Base-by-base conservation (phyloP, 768 basidiomycete species). In the Termitomyces sp. region DNA sequence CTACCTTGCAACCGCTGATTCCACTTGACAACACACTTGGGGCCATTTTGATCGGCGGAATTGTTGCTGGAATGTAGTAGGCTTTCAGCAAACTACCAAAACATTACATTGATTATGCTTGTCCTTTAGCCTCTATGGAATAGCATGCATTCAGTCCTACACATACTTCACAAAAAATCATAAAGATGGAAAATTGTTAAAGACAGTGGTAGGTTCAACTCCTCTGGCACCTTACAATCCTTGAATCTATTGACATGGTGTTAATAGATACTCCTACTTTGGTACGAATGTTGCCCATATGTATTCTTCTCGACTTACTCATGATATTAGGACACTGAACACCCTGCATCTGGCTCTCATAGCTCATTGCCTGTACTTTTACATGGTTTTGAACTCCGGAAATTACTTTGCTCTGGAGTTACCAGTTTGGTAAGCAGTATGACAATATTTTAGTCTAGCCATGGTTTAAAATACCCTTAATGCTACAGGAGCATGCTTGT, bases 61-160 rank as follows among this genome's bases (percentile, higher is more conserved):
- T 53, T 0, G 25, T 60, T 14, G 43, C 59, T 31, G 43, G 14
- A 38, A 40, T 60, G 59, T 52, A 50, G 12, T n/a, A 15, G 2
- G 32, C 29, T 17, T 53, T 37, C 10, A 9, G 8, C 17, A n/a
- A 36, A 32, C 7, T 25, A 1, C n/a, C 32, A 11, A 32, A 25
- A 17, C 2, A n/a, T 15, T 17, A 43, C 8, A 2, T 7, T 29
- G 12, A 45, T 20, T 11, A 34, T 32, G 9, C 5, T 7, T 5
- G 29, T 25, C 32, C 32, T n/a, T 17, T 20, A 62, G 61, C 31
- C 52, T 62, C 29, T 62, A 58, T 20, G 61, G 61, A 1, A 53
- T 53, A 29, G 34, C 56, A 14, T 62, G 61, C 15, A 38, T 55
- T 0, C 57, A 62, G 37, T 45, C 10, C 25, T 62, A 53, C 29